These are phyloP conservation scores for Aphanomyces cochlioides DNA, from an alignment of 352 stramenopile species.

Conservation along the genomic window DNA sequence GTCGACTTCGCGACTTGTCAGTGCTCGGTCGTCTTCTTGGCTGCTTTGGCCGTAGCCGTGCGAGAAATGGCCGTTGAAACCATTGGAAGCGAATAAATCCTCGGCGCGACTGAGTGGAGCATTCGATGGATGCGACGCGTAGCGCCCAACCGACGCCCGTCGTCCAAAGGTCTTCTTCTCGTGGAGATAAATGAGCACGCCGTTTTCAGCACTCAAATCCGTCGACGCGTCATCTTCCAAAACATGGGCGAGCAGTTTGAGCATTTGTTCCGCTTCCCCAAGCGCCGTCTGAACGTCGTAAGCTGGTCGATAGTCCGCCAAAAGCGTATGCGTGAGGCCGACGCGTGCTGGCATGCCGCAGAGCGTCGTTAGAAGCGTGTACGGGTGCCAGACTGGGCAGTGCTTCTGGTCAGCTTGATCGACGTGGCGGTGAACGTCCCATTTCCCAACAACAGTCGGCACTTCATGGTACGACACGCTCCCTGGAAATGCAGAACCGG, in stretches of 20 bases:
- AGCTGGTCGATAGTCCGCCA: slow-evolving; percentile 55
- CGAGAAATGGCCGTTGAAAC: not conserved
- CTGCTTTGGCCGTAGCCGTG: not conserved
- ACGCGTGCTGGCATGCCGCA: slow-evolving; percentile 83
- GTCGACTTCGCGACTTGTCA: slow-evolving; percentile 29
- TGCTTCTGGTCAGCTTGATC: slow-evolving; percentile 43
- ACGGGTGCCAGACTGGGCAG: slow-evolving; percentile 79
- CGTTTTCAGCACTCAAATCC: slow-evolving; percentile 51
- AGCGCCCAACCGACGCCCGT: slow-evolving; percentile 60
- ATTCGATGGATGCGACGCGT: slow-evolving; percentile 41
- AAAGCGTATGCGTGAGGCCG: slow-evolving; percentile 64
- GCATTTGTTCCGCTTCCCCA: slow-evolving; percentile 77
- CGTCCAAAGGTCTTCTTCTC: slow-evolving; percentile 30
- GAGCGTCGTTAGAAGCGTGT: slow-evolving; percentile 75
- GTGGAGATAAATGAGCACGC: slow-evolving; percentile 40
- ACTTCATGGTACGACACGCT: slow-evolving; percentile 51
- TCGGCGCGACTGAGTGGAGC: slow-evolving; percentile 55
- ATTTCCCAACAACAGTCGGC: slow-evolving; percentile 71
- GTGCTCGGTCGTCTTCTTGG: not conserved
- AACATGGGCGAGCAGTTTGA: slow-evolving; percentile 72
- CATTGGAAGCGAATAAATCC: slow-evolving; percentile 47
- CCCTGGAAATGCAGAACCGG: slow-evolving; percentile 39
- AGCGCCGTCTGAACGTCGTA: slow-evolving; percentile 73
- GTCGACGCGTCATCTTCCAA: slow-evolving; percentile 61
- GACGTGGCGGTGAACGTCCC: slow-evolving; percentile 64